Percentiles rank a stretch among this genome's conserved stretches.
Evolutionary conservation across 176 grass and related monocot species (phyloP).

Genomic region (Oropetium thomaeum): DNA sequence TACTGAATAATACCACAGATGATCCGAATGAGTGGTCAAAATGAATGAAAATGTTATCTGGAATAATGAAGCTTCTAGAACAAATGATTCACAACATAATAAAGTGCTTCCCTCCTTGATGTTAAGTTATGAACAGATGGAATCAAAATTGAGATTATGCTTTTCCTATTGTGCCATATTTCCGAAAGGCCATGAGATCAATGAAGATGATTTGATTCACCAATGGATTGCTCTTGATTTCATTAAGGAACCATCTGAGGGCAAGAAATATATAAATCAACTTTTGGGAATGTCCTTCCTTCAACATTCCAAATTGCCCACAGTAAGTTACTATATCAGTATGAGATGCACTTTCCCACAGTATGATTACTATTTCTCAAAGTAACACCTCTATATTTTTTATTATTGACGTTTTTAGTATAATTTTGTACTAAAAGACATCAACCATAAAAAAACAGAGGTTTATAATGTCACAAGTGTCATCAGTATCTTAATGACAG

Average conservation of each 20-base stretch:
- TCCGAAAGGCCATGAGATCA: background rate
- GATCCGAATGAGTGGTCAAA: background rate
- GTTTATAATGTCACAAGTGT: too few relatives aligned
- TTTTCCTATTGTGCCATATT: slow-evolving; percentile 23
- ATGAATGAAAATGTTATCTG: background rate
- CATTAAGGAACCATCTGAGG: background rate
- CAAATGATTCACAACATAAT: background rate
- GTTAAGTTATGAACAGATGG: background rate
- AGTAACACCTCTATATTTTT: too few relatives aligned
- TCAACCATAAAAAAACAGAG: too few relatives aligned
- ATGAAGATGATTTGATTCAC: background rate
- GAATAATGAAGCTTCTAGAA: background rate
- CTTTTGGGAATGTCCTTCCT: slow-evolving; percentile 12
- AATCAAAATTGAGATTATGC: background rate
- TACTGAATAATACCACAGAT: background rate
- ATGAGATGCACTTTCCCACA: too few relatives aligned
- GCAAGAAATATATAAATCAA: background rate
- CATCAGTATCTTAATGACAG: too few relatives aligned
- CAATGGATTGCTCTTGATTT: background rate
- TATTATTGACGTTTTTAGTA: too few relatives aligned
- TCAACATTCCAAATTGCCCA: background rate
- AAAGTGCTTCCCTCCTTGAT: slow-evolving; percentile 3
- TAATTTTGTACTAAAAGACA: too few relatives aligned
- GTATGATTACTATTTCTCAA: too few relatives aligned
- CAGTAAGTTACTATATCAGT: background rate